Percentiles rank a stretch among this genome's conserved stretches.
phyloP scores from a whole-genome alignment of 2,329 filamentous ascomycete species.

The Teratosphaeria nubilosa region DNA sequence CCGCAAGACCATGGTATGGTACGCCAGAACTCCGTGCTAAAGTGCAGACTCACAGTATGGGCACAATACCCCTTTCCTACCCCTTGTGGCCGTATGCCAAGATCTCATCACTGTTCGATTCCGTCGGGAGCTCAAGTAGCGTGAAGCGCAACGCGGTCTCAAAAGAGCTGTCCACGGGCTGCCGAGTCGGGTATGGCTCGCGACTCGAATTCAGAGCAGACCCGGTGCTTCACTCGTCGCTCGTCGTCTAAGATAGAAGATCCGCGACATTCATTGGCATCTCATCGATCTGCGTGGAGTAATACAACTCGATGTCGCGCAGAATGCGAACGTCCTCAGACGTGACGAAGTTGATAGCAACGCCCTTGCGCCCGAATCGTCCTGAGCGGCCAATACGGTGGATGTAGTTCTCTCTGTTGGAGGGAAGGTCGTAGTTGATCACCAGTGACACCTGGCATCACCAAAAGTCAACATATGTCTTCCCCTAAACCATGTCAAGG shows the following conservation, averaged over 20 bases:
- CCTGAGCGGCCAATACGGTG: slow-evolving; percentile 95
- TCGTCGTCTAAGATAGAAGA: slow-evolving; percentile 21
- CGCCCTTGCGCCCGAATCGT: slow-evolving; percentile 93
- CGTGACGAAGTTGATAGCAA: slow-evolving; percentile 99
- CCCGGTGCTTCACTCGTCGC: not conserved
- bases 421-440: slow-evolving; percentile 97
- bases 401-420: slow-evolving; percentile 99
- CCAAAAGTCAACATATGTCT: not conserved
- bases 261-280: slow-evolving; percentile 79
- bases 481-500: not conserved
- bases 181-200: too few species aligned
- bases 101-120: not conserved
- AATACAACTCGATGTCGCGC: slow-evolving; percentile 93
- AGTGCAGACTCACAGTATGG: slow-evolving; percentile 2
- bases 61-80: slow-evolving; percentile 22
- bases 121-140: not conserved
- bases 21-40: not conserved
- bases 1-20: not conserved
- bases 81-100: slow-evolving; percentile 23
- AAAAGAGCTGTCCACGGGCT: not conserved
- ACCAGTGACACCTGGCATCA: slow-evolving; percentile 65
- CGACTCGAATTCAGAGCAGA: not conserved
- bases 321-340: slow-evolving; percentile 96
- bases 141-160: not conserved
- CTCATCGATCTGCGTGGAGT: slow-evolving; percentile 94